These are phyloP conservation scores for Pugionium cornutum DNA, from an alignment of 345 rosid genomes.

Conservation along the genomic window DNA sequence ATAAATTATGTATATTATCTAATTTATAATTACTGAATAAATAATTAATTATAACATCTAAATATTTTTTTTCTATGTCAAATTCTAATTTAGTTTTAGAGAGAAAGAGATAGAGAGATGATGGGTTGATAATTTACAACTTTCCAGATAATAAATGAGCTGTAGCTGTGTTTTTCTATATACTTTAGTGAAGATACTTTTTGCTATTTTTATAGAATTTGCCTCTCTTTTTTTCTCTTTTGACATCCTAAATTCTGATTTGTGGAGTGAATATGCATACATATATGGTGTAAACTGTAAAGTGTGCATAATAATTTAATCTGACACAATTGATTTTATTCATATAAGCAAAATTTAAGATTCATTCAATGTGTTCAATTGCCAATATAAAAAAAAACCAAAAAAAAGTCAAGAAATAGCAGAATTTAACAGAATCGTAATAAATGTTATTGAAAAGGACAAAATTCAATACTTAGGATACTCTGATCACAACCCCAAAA, in stretches of 20 bases:
- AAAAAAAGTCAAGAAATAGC: constrained; percentile 16
- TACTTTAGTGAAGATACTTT: constrained; percentile 1
- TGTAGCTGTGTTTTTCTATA: constrained; percentile 28
- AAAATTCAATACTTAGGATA: constrained; percentile 33
- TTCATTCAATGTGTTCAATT: constrained; percentile 17
- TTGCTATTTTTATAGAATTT: constrained; percentile 15
- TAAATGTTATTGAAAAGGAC: constrained; percentile 7
- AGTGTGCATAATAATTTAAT: constrained; percentile 26
- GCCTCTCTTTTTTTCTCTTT: not conserved
- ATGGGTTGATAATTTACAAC: constrained; percentile 23
- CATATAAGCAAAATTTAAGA: constrained; percentile 15
- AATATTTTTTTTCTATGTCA: too few relatives aligned
- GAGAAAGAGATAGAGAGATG: constrained; percentile 2
- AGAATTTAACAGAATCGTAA: constrained; percentile 2
- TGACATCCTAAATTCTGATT: constrained; percentile 17
- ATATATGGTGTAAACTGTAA: not conserved
- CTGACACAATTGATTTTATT: constrained; percentile 23
- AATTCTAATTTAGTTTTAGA: too few relatives aligned
- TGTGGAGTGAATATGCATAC: constrained; percentile 14
- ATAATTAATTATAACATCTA: too few relatives aligned
- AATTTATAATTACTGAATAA: too few relatives aligned
- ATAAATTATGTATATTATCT: too few relatives aligned
- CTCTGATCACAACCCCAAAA: constrained; percentile 28
- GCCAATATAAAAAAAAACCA: not conserved
- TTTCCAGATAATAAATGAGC: constrained; percentile 31